A percentile compares a stretch with the other conserved stretches of the same genome.
phyloP scores from a whole-genome alignment of 768 basidiomycete species.

The Lactarius akahatsu region DNA sequence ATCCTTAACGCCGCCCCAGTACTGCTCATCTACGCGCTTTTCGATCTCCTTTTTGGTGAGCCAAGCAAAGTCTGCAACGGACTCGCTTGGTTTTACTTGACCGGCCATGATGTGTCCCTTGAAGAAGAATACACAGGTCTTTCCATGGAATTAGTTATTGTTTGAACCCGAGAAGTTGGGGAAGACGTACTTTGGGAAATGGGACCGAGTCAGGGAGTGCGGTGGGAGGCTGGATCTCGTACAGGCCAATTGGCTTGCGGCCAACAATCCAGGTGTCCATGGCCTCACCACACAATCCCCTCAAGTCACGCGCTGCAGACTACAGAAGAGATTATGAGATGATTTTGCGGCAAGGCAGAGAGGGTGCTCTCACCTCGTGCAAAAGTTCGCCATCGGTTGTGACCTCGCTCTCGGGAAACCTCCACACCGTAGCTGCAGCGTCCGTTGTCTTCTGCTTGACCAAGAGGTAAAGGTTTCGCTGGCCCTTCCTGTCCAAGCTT shows the following conservation, averaged over 20 bases:
- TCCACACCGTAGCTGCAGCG: constrained; percentile 62
- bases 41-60: constrained; percentile 90
- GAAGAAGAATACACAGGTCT: constrained; percentile 86
- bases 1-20: constrained; percentile 78
- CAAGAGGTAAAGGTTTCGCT: constrained; percentile 87
- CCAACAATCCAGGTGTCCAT: constrained; percentile 98
- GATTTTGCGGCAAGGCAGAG: neutral
- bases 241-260: constrained; percentile 80
- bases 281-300: constrained; percentile 67
- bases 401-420: constrained; percentile 71
- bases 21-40: constrained; percentile 59
- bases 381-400: constrained; percentile 64
- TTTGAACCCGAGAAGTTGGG: neutral
- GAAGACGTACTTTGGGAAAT: constrained; percentile 26
- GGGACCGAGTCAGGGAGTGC: constrained; percentile 29
- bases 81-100: constrained; percentile 61
- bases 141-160: neutral
- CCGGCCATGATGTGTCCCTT: constrained; percentile 93
- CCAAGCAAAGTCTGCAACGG: constrained; percentile 83
- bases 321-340: constrained; percentile 34
- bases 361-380: constrained; percentile 60
- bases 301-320: constrained; percentile 74
- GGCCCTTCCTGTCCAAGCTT: constrained; percentile 78
- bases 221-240: constrained; percentile 46
- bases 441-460: constrained; percentile 48